phyloP scores from a whole-genome alignment of 345 rosid species.

The Gossypium australe region DNA sequence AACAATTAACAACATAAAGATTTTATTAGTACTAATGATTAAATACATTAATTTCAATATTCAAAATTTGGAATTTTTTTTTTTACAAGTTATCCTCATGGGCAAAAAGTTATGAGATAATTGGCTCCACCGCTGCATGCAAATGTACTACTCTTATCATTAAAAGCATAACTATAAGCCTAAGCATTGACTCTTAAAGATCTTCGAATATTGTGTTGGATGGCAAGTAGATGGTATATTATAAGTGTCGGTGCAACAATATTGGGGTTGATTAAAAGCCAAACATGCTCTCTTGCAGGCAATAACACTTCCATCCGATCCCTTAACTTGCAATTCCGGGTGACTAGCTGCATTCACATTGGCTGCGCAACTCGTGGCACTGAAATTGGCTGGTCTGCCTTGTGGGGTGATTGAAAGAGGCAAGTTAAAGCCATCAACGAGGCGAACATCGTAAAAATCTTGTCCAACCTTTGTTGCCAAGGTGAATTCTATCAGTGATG shows the following conservation, averaged over 20 bases:
- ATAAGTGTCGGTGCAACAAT: constrained; percentile 41
- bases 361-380: constrained; percentile 11
- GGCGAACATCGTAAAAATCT: constrained; percentile 37
- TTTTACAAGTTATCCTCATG: not conserved
- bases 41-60: no score
- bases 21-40: no score
- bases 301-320: not conserved
- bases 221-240: constrained; percentile 27
- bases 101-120: not conserved
- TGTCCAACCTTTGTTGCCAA: constrained; percentile 11
- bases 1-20: no score
- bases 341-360: constrained; percentile 44
- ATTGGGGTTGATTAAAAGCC: constrained; percentile 21
- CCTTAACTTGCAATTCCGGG: constrained; percentile 20
- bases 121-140: not conserved
- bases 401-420: constrained; percentile 70
- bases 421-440: constrained; percentile 27
- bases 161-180: not conserved
- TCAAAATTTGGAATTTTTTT: no score
- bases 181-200: constrained; percentile 5
- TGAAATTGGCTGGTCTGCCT: constrained; percentile 21
- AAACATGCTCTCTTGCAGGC: constrained; percentile 41
- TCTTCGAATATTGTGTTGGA: constrained; percentile 12
- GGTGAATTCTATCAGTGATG: not conserved
- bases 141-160: not conserved